Base-by-base conservation (phyloP, 2,329 filamentous ascomycete genomes). In the Sclerotinia subarctica region DNA sequence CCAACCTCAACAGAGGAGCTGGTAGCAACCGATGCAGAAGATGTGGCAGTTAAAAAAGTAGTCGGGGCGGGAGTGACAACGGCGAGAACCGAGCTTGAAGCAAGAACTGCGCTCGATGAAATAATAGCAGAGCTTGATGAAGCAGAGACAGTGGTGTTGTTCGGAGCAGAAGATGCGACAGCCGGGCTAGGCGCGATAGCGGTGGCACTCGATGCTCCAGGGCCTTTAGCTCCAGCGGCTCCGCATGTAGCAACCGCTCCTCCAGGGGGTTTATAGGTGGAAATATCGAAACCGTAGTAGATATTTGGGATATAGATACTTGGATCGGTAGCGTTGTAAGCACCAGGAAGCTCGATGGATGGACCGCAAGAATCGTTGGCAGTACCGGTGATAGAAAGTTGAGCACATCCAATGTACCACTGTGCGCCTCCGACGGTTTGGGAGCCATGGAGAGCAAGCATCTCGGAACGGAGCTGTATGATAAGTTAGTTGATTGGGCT, bases 391-490 rank as follows among this genome's bases (percentile, higher is more conserved):
- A 72, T 73, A 21, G 69, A 70, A 38, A 74, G 57, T 68, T 74
- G 73, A 44, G 73, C 73, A 52, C 74, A 75, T 13, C 70, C 71
- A 29, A 74, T 75, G 59, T 74, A 75, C 53, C 70, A 73, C 70
- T 73, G 72, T 11, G 44, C 72, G 44, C 72, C 72, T n/a, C 70
- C 72, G 24, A 71, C 10, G 13, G 67, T 73, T 32, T 71, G 67
- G 13, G 74, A 57, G 13, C 66, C 70, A 68, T 74, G 74, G n/a
- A 75, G 70, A 35, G 70, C 73, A 3, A 75, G 68, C 69, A 74
- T 73, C 59, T 74, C 73, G 62, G 72, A 73, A 35, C 73, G 70
- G 21, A 75, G 70, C 65, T 67, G 24, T 35, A n/a, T 11, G n/a
- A 17, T 42, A 7, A 47, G 21, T 65, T 65, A 56, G 38, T 42